Evolutionary conservation across 176 grass and related monocot species (phyloP).

Genomic region (Raddia distichophylla): DNA sequence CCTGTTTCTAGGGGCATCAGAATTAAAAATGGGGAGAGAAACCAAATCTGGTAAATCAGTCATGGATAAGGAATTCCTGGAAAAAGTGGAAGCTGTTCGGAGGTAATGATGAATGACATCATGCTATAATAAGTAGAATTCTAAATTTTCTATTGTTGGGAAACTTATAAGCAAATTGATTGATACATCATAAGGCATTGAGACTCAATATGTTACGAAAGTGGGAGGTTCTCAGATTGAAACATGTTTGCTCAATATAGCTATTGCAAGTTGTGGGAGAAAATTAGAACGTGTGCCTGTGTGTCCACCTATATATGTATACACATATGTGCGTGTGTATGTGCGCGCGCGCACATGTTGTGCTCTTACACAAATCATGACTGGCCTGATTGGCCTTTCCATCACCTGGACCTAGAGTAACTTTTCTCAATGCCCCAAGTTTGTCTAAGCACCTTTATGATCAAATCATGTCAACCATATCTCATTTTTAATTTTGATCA

Average conservation of each 20-base stretch:
- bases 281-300: too few relatives aligned
- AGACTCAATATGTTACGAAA: not conserved
- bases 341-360: not conserved
- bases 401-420: not conserved
- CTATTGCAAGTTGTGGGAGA: too few relatives aligned
- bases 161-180: conserved; percentile 19
- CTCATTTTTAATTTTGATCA: not conserved
- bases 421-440: not conserved
- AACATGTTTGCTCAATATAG: not conserved
- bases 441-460: not conserved
- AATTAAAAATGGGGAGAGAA: conserved; percentile 49
- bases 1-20: conserved; percentile 47
- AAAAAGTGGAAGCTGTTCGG: conserved; percentile 71
- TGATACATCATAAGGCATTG: not conserved
- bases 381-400: not conserved
- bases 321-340: not conserved
- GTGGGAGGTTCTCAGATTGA: not conserved
- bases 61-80: conserved; percentile 65
- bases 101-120: conserved; percentile 46
- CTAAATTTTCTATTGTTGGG: conserved; percentile 4
- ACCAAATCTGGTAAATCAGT: conserved; percentile 48
- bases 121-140: conserved; percentile 9
- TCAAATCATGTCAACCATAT: conserved; percentile 1
- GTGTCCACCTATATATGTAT: too few relatives aligned
- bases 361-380: not conserved